These are phyloP conservation scores for Verticillium albo-atrum DNA, from an alignment of 2,329 filamentous ascomycete genomes.

Conservation along the genomic window DNA sequence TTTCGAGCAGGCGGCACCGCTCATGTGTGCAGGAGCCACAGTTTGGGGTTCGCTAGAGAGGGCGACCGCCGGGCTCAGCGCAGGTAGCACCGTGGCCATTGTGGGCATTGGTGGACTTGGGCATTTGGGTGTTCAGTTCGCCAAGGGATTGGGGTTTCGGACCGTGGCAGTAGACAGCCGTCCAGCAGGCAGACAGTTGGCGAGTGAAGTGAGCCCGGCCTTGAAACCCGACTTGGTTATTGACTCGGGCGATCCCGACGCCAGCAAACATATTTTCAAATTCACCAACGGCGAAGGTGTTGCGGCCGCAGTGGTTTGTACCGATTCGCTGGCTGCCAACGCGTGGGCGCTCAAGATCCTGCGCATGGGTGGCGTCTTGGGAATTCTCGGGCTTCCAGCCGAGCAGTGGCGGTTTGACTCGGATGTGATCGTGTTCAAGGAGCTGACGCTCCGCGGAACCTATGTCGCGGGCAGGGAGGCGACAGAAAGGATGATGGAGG, in stretches of 20 bases:
- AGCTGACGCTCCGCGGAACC: slow-evolving; percentile 23
- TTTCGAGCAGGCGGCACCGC: slow-evolving; percentile 28
- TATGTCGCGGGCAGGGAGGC: slow-evolving; percentile 24
- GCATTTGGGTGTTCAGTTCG: slow-evolving; percentile 28
- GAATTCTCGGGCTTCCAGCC: slow-evolving; percentile 23
- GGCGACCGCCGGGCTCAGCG: slow-evolving; percentile 17
- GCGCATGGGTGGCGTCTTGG: slow-evolving; percentile 22
- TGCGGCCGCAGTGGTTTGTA: slow-evolving; percentile 24
- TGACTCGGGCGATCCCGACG: slow-evolving; percentile 15
- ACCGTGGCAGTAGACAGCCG: slow-evolving; percentile 29
- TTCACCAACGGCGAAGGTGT: slow-evolving; percentile 25
- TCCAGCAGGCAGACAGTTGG: slow-evolving; percentile 20
- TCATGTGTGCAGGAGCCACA: slow-evolving; percentile 31
- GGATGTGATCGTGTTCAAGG: slow-evolving; percentile 20
- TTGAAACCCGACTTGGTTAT: slow-evolving; percentile 22
- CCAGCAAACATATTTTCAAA: slow-evolving; percentile 15
- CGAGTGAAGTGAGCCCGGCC: slow-evolving; percentile 16
- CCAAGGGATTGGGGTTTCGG: slow-evolving; percentile 28
- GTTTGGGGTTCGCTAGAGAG: slow-evolving; percentile 27
- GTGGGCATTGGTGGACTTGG: slow-evolving; percentile 30
- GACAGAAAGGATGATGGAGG: slow-evolving; percentile 24
- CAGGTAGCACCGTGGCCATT: slow-evolving; percentile 22
- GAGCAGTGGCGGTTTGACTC: slow-evolving; percentile 27
- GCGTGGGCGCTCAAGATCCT: slow-evolving; percentile 22
- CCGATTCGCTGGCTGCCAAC: slow-evolving; percentile 23